Base-by-base conservation (phyloP, 768 basidiomycete genomes). In the Kwoniella europaea region DNA sequence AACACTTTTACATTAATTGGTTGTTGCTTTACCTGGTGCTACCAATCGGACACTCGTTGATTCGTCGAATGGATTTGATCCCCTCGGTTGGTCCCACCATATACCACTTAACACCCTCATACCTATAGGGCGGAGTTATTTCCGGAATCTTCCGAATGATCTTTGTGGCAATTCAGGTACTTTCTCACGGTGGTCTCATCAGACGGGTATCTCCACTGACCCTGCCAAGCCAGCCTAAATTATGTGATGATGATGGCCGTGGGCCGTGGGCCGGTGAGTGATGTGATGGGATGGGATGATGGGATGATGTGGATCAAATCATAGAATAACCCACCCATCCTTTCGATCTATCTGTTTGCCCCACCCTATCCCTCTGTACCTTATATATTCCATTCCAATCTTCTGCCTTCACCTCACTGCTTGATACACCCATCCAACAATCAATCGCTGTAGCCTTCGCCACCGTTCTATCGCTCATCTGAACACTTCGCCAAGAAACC, bases 11-110 rank as follows among this genome's bases (percentile, higher is more conserved):
- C 35, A 35, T 56, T 18, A 12, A 20, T 56, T 29, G 18, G 59
- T 24, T 27, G 57, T 24, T 58, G 35, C 35, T 6, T n/a, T 61
- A 22, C 12, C 13, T 27, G 22, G 57, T 16, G 20, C 9, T 12
- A 29, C 29, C 10, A 61, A 61, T 61, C 59, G 59, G 59, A 61
- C n/a, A 35, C 42, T 61, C 59, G 59, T 61, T 61, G 59, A 61
- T 61, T 61, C 59, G 59, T 61, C 59, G 57, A 22, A 29, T 59
- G 2, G 24, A 59, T 59, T 59, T 59, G 57, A 59, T 59, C 29
- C 57, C 57, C 35, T 35, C 35, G 42, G n/a, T 27, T 18, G 13
- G 29, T 59, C 57, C 57, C 59, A 61, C 42, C 59, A 61, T 61
- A 15, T 9, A 20, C 59, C n/a, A n/a, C n/a, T n/a, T n/a, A n/a